Conservation (phyloP, 2,329 filamentous ascomycete genomes). For the Penicillium sp. region DNA sequence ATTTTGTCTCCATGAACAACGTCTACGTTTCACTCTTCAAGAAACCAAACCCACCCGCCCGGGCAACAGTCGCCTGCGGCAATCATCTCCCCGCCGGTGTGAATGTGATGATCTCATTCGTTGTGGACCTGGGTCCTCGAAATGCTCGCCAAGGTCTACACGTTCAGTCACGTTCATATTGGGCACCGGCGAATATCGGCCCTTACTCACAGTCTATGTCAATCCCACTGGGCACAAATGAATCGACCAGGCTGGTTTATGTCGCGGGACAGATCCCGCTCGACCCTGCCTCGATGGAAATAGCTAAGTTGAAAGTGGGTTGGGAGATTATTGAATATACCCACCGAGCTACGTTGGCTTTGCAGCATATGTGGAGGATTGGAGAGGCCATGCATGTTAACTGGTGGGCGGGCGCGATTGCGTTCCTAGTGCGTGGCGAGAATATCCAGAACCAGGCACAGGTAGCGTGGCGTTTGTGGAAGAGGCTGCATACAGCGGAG, state of each 20-base stretch:
- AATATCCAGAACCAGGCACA: constrained; percentile 39
- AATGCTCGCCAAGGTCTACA: constrained; percentile 65
- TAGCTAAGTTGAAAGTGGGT: constrained; percentile 29
- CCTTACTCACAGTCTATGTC: constrained; percentile 89
- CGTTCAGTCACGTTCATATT: constrained; percentile 92
- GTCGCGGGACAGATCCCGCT: constrained; percentile 93
- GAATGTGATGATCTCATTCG: constrained; percentile 64
- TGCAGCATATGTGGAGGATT: constrained; percentile 91
- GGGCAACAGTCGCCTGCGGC: constrained; percentile 82
- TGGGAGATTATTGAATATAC: constrained; percentile 54
- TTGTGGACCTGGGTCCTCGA: constrained; percentile 45
- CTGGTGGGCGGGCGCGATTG: constrained; percentile 76
- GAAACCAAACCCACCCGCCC: constrained; percentile 78
- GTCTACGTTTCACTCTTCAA: constrained; percentile 77
- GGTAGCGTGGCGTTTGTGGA: constrained; percentile 53
- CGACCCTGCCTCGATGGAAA: constrained; percentile 75
- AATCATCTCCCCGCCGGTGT: constrained; percentile 63
- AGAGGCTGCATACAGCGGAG: constrained; percentile 36
- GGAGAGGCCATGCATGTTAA: constrained; percentile 71
- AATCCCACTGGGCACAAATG: constrained; percentile 27
- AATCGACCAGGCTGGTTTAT: constrained; percentile 55
- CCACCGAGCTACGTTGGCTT: constrained; percentile 69
- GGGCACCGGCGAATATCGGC: constrained; percentile 97
- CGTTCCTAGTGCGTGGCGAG: constrained; percentile 65
- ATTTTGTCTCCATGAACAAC: constrained; percentile 76